Base-by-base conservation (phyloP, 257 asterid species). In the Knoxia roxburghii region DNA sequence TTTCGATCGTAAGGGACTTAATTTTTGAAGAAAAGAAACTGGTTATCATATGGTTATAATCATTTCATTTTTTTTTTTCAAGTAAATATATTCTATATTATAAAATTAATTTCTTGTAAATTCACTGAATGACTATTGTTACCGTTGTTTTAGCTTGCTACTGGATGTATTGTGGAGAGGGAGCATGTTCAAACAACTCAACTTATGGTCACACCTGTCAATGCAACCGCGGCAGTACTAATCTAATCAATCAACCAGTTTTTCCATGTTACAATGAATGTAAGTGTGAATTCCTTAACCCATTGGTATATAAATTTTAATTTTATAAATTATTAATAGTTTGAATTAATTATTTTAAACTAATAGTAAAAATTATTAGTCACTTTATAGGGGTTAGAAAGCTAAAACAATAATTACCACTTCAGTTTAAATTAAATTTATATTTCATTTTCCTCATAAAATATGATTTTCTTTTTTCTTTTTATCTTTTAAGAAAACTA, bases 131-230 rank as follows among this genome's bases (percentile, higher is more conserved):
- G 14, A 43, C 6, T 43, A 7, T 43, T 43, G 6, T 4, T 43
- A 10, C 35, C 0, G 24, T 59, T 3, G 23, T 54, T 55, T 41
- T 48, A 87, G 96, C 95, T n/a, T 89, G 96, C 83, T 62, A 78
- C 49, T 87, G 95, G 95, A 77, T 75, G 55, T 85, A 85, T 57
- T 89, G 96, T 67, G 95, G 96, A 50, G 85, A 85, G 72, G 96
- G 96, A 29, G 82, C 76, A 5, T 89, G 96, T 77, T 20, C 29
- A 0, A 78, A 73, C 60, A 85, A 84, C 45, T 13, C 35, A 69
- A 85, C 89, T 5, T 67, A 71, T 26, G 65, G 77, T 6, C 93
- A 84, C 71, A 78, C 82, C 2, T 89, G 96, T 50, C 79, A 85
- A 45, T 89, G 95, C 87, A 72, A 80, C 7, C 27, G 76, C 9